These are phyloP conservation scores for Alternaria hordeiaustralica DNA, from an alignment of 2,329 filamentous ascomycete species.

Conservation along the genomic window DNA sequence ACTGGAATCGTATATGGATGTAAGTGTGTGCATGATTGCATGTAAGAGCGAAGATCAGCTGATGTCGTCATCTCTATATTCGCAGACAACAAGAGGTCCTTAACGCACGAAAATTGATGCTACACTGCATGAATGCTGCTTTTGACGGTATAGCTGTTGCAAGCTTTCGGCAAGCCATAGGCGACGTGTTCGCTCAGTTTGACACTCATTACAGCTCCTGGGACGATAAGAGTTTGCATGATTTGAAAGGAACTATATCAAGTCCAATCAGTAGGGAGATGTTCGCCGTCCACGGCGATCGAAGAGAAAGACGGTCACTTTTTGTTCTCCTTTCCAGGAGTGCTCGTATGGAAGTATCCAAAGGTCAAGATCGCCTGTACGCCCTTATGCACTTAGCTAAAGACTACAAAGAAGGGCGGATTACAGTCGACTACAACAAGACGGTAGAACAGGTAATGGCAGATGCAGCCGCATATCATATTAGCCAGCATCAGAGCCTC, in stretches of 20 bases:
- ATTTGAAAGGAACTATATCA: too few species aligned
- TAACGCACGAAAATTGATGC: not conserved
- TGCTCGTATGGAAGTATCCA: accelerated
- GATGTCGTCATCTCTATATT: not conserved
- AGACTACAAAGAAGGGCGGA: not conserved
- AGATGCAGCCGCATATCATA: not conserved
- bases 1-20: not conserved
- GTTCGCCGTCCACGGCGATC: not conserved
- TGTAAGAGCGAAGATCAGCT: too few species aligned
- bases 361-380: not conserved
- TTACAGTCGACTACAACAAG: not conserved
- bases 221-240: too few species aligned
- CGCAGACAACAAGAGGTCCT: not conserved
- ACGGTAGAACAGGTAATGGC: not conserved
- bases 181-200: too few species aligned
- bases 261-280: too few species aligned
- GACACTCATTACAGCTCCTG: too few species aligned
- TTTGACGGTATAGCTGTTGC: not conserved
- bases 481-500: not conserved
- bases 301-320: too few species aligned
- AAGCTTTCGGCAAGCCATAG: not conserved
- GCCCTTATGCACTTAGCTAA: not conserved
- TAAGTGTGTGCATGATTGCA: too few species aligned
- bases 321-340: too few species aligned
- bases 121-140: not conserved